Percentiles rank a stretch among this genome's conserved stretches.
Conservation (phyloP, 1,284 basidiomycete species). For the Ceratobasidium sp. region DNA sequence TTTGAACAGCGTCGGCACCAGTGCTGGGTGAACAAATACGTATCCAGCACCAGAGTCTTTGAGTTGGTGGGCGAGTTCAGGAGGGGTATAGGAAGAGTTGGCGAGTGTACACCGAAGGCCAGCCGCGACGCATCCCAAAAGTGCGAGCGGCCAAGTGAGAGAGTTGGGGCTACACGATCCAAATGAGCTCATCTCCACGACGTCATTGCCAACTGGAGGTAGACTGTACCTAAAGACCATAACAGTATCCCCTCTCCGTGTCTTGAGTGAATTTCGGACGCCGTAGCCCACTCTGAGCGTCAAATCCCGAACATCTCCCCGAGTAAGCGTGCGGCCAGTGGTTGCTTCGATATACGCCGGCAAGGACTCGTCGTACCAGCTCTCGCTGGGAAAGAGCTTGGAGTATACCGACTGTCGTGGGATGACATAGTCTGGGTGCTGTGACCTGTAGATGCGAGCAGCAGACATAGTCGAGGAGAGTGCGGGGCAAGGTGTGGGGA, state of each 20-base stretch:
- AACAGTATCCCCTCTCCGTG: slow-evolving; percentile 47
- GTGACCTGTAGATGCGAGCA: slow-evolving; percentile 47
- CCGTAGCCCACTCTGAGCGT: slow-evolving; percentile 63
- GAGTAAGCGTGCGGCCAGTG: slow-evolving; percentile 63
- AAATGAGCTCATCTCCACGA: neutral
- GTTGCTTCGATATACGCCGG: slow-evolving; percentile 73
- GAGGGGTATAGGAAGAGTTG: slow-evolving; percentile 56
- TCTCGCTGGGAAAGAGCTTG: slow-evolving; percentile 53
- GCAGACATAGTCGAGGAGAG: slow-evolving; percentile 7
- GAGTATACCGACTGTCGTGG: slow-evolving; percentile 60
- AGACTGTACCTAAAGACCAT: slow-evolving; percentile 58
- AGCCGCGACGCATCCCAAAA: slow-evolving; percentile 63
- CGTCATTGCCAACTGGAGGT: neutral
- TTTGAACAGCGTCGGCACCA: slow-evolving; percentile 56
- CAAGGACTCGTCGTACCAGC: slow-evolving; percentile 51
- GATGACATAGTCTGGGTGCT: slow-evolving; percentile 47
- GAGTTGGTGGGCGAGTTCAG: slow-evolving; percentile 60
- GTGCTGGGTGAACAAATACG: slow-evolving; percentile 61
- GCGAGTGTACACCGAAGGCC: slow-evolving; percentile 60
- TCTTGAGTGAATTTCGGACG: slow-evolving; percentile 51
- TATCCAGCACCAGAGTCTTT: slow-evolving; percentile 62
- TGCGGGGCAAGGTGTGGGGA: neutral
- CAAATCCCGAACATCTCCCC: slow-evolving; percentile 62
- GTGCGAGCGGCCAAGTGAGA: slow-evolving; percentile 66
- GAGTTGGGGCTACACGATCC: slow-evolving; percentile 56